Conservation (phyloP, 345 rosid genomes). For the Boechera stricta region DNA sequence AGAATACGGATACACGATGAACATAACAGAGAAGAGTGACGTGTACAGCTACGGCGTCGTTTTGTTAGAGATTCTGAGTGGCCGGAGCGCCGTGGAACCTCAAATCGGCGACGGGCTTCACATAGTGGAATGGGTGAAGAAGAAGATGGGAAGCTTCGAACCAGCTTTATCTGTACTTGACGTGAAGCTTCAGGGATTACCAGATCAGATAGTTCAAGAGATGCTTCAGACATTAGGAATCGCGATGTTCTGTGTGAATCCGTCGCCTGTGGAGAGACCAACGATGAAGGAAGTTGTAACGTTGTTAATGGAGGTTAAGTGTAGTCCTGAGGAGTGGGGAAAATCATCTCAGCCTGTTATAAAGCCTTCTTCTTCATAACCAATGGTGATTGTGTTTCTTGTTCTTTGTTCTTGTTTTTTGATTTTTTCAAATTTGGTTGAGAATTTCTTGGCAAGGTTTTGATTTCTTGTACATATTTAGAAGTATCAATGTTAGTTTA, state of each 20-base stretch:
- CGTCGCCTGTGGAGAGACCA: constrained; percentile 84
- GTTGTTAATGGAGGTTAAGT: constrained; percentile 85
- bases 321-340: constrained; percentile 88
- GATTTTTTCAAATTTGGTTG: constrained; percentile 15
- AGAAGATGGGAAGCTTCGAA: constrained; percentile 96
- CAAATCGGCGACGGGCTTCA: constrained; percentile 79
- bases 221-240: constrained; percentile 95
- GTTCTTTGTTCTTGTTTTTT: constrained; percentile 12
- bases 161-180: constrained; percentile 79
- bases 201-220: constrained; percentile 91
- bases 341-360: constrained; percentile 89
- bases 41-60: constrained; percentile 94
- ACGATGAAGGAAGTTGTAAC: constrained; percentile 98
- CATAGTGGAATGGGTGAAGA: constrained; percentile 96
- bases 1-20: constrained; percentile 97
- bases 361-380: constrained; percentile 70
- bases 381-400: constrained; percentile 39
- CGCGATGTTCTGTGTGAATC: constrained; percentile 95
- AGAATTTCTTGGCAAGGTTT: constrained; percentile 20
- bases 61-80: constrained; percentile 83
- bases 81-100: constrained; percentile 78
- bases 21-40: constrained; percentile 95
- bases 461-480: constrained; percentile 64
- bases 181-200: constrained; percentile 75
- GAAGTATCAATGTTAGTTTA: constrained; percentile 48